These are phyloP conservation scores for Leonotis leonurus DNA, from an alignment of 257 asterid genomes.

Conservation along the genomic window DNA sequence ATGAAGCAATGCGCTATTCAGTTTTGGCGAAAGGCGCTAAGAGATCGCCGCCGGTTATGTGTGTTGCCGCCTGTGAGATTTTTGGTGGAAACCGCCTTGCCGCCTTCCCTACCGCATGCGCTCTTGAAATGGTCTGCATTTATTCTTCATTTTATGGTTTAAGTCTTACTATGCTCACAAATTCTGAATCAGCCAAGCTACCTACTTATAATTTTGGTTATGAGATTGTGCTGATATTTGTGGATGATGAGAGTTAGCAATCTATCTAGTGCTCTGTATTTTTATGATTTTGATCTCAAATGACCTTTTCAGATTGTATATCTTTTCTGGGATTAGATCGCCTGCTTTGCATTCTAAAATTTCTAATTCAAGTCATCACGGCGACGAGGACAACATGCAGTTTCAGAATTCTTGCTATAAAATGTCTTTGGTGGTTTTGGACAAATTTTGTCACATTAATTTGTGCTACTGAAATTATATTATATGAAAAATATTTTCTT, in stretches of 20 bases:
- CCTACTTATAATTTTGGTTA: not conserved
- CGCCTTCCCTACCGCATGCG: conserved; percentile 98
- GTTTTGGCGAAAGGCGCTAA: conserved; percentile 83
- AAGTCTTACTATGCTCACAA: not conserved
- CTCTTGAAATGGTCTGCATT: conserved; percentile 78
- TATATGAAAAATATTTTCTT: no score
- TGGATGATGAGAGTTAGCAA: not conserved
- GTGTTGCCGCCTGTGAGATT: conserved; percentile 91
- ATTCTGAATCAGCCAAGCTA: not conserved
- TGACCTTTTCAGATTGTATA: not conserved
- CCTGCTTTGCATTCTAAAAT: not conserved
- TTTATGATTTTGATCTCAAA: not conserved
- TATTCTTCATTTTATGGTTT: not conserved
- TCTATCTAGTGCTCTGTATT: not conserved
- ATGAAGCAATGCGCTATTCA: conserved; percentile 94
- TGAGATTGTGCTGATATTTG: no score
- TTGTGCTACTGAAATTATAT: no score
- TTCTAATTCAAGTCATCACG: not conserved
- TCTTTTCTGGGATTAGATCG: not conserved
- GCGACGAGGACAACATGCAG: not conserved
- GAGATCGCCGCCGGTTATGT: conserved; percentile 94
- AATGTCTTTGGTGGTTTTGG: not conserved
- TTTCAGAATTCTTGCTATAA: not conserved
- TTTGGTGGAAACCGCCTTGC: conserved; percentile 75
- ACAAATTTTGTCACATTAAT: no score